A percentile compares a stretch with the other conserved stretches of the same genome.
phyloP scores from a whole-genome alignment of 768 basidiomycete genomes.

The Pilatotrama ljubarskyi region DNA sequence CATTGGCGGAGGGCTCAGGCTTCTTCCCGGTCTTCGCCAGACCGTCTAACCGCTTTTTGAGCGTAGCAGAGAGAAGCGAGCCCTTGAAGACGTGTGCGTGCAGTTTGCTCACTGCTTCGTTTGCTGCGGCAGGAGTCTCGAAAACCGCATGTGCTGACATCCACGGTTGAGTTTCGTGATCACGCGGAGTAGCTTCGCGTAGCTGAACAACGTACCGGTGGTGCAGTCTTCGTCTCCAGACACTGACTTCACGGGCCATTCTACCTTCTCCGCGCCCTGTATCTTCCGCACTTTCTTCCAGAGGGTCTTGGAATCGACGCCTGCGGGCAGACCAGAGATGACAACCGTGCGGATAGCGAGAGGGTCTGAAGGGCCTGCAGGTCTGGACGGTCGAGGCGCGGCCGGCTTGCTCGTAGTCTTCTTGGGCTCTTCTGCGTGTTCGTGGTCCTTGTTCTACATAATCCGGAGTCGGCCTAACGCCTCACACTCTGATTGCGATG shows the following conservation, averaged over 20 bases:
- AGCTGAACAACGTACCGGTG: conserved; percentile 42
- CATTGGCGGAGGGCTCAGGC: conserved; percentile 18
- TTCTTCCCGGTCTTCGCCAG: conserved; percentile 48
- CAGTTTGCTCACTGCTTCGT: conserved; percentile 72
- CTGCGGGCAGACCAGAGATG: conserved; percentile 68
- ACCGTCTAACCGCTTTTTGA: conserved; percentile 82
- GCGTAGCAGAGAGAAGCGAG: conserved; percentile 75
- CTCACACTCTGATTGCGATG: not conserved
- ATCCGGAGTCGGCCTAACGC: not conserved
- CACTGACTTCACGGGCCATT: conserved; percentile 57
- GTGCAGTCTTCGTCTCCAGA: conserved; percentile 48
- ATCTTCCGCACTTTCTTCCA: conserved; percentile 91
- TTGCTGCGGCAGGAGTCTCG: conserved; percentile 62
- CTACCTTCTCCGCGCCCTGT: conserved; percentile 71
- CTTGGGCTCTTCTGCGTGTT: conserved; percentile 34
- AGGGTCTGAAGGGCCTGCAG: conserved; percentile 56
- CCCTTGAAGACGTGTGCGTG: conserved; percentile 96
- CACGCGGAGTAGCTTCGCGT: not conserved
- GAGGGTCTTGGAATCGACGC: conserved; percentile 61
- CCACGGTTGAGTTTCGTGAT: not conserved
- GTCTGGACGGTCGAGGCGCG: conserved; percentile 29
- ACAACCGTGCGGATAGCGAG: conserved; percentile 82
- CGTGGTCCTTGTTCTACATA: conserved; percentile 45
- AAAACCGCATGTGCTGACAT: conserved; percentile 71
- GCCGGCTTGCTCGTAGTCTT: conserved; percentile 41